Percentiles rank a stretch among this genome's conserved stretches.
Conservation (phyloP, 1,284 basidiomycete species). For the Tremellales sp. region DNA sequence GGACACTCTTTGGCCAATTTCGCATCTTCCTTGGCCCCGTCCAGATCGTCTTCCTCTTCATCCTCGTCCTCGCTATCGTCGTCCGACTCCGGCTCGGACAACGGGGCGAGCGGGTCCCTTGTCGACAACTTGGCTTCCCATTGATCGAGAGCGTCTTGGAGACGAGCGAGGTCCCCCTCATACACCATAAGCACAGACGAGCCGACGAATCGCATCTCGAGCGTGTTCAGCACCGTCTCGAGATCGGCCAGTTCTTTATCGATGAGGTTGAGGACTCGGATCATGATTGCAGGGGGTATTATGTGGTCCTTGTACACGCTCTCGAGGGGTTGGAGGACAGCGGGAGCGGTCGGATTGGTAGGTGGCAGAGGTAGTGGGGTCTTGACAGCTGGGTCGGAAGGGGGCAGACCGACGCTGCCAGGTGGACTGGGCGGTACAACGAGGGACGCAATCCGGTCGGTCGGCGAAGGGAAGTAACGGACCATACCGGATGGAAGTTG, state of each 20-base stretch:
- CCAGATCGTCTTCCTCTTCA: constrained; percentile 15
- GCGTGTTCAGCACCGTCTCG: constrained; percentile 52
- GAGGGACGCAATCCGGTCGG: constrained; percentile 22
- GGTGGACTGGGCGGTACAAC: constrained; percentile 12
- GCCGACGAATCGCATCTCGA: constrained; percentile 78
- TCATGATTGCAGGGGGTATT: constrained; percentile 59
- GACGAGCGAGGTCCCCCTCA: constrained; percentile 61
- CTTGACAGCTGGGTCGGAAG: not conserved
- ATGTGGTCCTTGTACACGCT: constrained; percentile 27
- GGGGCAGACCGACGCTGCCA: constrained; percentile 21
- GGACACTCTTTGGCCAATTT: constrained; percentile 50
- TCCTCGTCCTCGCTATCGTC: constrained; percentile 37
- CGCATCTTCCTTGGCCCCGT: constrained; percentile 32
- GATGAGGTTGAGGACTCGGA: constrained; percentile 55
- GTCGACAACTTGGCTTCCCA: constrained; percentile 41
- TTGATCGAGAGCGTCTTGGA: constrained; percentile 50
- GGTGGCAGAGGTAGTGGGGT: constrained; percentile 9
- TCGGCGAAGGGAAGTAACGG: constrained; percentile 66
- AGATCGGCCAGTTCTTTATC: constrained; percentile 58
- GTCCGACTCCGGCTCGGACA: constrained; percentile 27
- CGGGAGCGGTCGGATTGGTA: constrained; percentile 7
- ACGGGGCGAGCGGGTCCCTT: constrained; percentile 16
- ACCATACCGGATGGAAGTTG: constrained; percentile 70
- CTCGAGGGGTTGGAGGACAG: constrained; percentile 7
- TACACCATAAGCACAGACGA: constrained; percentile 77